phyloP scores from a whole-genome alignment of 148 eudicot genomes.

The Nepenthes mirabilis region DNA sequence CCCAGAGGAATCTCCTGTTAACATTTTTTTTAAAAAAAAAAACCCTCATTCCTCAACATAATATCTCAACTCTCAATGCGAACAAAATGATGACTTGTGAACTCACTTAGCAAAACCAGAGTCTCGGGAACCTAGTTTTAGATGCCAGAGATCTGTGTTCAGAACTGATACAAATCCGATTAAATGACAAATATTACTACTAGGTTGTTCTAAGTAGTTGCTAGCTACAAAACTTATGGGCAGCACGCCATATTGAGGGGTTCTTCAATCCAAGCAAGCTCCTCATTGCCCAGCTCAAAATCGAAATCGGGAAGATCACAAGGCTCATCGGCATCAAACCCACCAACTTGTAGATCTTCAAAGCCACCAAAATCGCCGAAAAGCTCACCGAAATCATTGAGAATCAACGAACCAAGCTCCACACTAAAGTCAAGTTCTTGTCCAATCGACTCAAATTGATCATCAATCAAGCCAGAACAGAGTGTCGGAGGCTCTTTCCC shows the following conservation, averaged over 20 bases:
- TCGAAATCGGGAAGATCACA: constrained; percentile 57
- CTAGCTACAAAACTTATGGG: constrained; percentile 70
- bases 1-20: constrained; percentile 16
- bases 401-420: constrained; percentile 28
- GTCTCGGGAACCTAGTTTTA: neutral
- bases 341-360: constrained; percentile 27
- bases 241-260: constrained; percentile 72
- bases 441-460: constrained; percentile 21
- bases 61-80: neutral
- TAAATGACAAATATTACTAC: neutral
- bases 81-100: neutral
- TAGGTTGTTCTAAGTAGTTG: neutral
- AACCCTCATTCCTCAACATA: neutral
- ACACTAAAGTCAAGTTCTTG: constrained; percentile 35
- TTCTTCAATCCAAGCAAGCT: constrained; percentile 42
- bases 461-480: neutral
- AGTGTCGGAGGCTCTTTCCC: neutral
- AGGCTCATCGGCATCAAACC: constrained; percentile 20
- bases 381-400: constrained; percentile 24
- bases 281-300: constrained; percentile 49
- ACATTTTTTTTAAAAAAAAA: too few relatives aligned
- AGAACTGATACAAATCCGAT: neutral
- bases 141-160: neutral
- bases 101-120: neutral
- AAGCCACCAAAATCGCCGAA: constrained; percentile 25